Evolutionary conservation across 2,329 filamentous ascomycete genomes (phyloP).

Genomic region (Aureobasidium melanogenum): DNA sequence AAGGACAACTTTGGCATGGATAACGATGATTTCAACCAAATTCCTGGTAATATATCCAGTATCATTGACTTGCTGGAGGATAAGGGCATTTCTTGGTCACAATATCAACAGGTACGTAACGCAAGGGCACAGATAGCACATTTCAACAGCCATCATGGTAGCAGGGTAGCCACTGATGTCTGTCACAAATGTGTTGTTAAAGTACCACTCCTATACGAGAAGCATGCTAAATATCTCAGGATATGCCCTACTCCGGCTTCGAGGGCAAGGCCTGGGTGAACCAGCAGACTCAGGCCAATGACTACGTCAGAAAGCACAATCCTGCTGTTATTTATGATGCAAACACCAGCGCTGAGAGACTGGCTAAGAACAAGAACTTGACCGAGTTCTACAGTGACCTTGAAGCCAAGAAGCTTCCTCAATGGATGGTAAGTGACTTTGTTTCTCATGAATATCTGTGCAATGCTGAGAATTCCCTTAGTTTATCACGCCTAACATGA

Average conservation of each 20-base stretch:
- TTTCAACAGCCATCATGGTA: too few species aligned
- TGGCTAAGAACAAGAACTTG: slow-evolving; percentile 66
- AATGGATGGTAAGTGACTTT: slow-evolving; percentile 49
- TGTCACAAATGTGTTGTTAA: too few species aligned
- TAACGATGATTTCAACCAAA: slow-evolving; percentile 53
- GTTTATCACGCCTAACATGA: slow-evolving; percentile 48
- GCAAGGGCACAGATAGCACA: too few species aligned
- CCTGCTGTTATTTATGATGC: slow-evolving; percentile 55
- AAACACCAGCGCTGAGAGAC: slow-evolving; percentile 48
- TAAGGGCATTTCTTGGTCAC: slow-evolving; percentile 38
- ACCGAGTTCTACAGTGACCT: slow-evolving; percentile 61
- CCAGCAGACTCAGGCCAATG: slow-evolving; percentile 55
- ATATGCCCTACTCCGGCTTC: slow-evolving; percentile 65
- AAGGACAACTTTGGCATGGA: slow-evolving; percentile 62
- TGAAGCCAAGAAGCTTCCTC: slow-evolving; percentile 53
- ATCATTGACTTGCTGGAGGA: slow-evolving; percentile 36
- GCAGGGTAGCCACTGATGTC: too few species aligned
- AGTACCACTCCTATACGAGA: too few species aligned
- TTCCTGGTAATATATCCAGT: slow-evolving; percentile 32
- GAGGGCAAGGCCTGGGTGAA: slow-evolving; percentile 57
- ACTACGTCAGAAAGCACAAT: slow-evolving; percentile 81
- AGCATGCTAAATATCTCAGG: too few species aligned
- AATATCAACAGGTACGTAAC: slow-evolving; percentile 80
- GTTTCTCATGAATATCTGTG: slow-evolving; percentile 5
- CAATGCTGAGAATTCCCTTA: too few species aligned